Percentiles rank a stretch among this genome's conserved stretches.
These are phyloP conservation scores for Pichia sp. DNA, from an alignment of 1,139 yeast genomes.

Conservation along the genomic window DNA sequence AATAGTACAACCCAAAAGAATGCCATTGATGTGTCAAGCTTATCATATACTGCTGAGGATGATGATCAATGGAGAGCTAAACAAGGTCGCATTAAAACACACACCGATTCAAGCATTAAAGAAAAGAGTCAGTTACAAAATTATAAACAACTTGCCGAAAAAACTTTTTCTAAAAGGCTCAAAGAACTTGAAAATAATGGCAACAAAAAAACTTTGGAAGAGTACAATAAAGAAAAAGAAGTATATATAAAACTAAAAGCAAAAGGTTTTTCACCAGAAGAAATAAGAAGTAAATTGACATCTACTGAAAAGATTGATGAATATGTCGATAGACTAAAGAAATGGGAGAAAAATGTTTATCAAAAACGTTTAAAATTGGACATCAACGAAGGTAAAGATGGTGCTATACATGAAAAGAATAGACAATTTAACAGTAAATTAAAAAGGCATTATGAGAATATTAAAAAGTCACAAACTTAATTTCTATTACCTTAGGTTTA, in stretches of 20 bases:
- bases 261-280: slow-evolving; percentile 18
- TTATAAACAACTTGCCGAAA: slow-evolving; percentile 48
- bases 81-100: slow-evolving; percentile 27
- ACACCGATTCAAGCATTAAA: slow-evolving; percentile 16
- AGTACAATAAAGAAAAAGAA: slow-evolving; percentile 36
- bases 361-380: slow-evolving; percentile 9
- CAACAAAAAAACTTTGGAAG: slow-evolving; percentile 26
- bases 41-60: slow-evolving; percentile 65
- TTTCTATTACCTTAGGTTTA: too few relatives aligned
- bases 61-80: slow-evolving; percentile 59
- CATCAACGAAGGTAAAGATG: slow-evolving; percentile 17
- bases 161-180: slow-evolving; percentile 46
- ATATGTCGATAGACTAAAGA: slow-evolving; percentile 5
- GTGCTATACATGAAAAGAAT: slow-evolving; percentile 65
- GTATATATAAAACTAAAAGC: slow-evolving; percentile 21
- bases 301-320: slow-evolving; percentile 5
- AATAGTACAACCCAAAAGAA: slow-evolving; percentile 23
- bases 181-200: slow-evolving; percentile 29
- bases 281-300: slow-evolving; percentile 28
- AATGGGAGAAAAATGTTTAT: slow-evolving; percentile 12
- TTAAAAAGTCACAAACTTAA: background rate
- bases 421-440: slow-evolving; percentile 71
- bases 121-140: slow-evolving; percentile 32
- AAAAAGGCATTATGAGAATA: slow-evolving; percentile 37
- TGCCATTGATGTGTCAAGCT: slow-evolving; percentile 34